Base-by-base conservation (phyloP, 1,284 basidiomycete species). In the Ganoderma boninense region DNA sequence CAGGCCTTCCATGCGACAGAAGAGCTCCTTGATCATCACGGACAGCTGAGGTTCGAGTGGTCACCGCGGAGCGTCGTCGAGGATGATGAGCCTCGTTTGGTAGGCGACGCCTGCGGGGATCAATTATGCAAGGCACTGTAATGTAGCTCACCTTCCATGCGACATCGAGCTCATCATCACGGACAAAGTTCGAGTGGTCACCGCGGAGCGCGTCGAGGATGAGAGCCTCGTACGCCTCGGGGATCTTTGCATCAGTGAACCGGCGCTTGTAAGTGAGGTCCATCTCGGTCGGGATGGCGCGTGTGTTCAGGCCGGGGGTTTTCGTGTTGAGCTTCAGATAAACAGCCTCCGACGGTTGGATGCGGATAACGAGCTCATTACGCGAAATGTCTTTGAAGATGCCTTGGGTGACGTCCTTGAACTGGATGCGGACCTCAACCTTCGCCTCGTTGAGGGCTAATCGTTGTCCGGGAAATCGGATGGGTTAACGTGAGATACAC, bases 281-380 rank as follows among this genome's bases (percentile, higher is more conserved):
- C 92, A 98, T 97, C 84, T 98, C 97, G 62, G 93, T 95, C 49
- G 96, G 96, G 69, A 98, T 89, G 59, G 95, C 95, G 63, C 95
- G 91, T 70, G 95, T 97, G 78, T 92, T 86, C 73, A 98, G 87
- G 32, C 97, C 97, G 64, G 97, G 97, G 5, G 91, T 91, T 86
- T 98, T 98, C 62, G 93, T 89, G 85, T 98, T 98, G 81, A 98
- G 85, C 85, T 98, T 98, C 75, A 98, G 86, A 85, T 98, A 98
- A 69, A 98, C 92, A 23, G 97, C 95, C 82, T 98, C 97, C 64
- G 92, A 92, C 18, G 97, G 97, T 82, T 98, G 97, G 77, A 98
- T 97, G 73, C 97, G 95, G 79, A 98, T 90, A 74, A 98, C 97
- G 74, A 98, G 89, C 84, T 98, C 97, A 83, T 98, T 97, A 73